A percentile compares a stretch with the other conserved stretches of the same genome.
These are phyloP conservation scores for Sherardia arvensis DNA, from an alignment of 257 asterid species.

Conservation along the genomic window DNA sequence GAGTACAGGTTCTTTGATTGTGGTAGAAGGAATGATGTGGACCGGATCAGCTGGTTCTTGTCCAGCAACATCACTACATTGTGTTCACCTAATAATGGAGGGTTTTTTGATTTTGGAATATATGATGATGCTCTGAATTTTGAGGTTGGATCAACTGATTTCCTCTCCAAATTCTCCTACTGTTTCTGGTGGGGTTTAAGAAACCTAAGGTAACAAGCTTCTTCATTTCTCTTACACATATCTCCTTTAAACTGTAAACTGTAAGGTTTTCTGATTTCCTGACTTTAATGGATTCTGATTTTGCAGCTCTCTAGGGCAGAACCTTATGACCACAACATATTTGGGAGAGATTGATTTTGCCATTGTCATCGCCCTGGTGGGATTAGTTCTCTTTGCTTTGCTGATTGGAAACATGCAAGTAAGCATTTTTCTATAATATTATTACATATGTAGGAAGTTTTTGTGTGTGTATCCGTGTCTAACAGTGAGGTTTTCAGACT, in stretches of 20 bases:
- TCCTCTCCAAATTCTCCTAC: conserved; percentile 36
- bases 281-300: not conserved
- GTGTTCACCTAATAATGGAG: conserved; percentile 26
- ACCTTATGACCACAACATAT: conserved; percentile 43
- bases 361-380: conserved; percentile 49
- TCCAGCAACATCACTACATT: conserved; percentile 42
- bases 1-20: conserved; percentile 49
- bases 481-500: conserved; percentile 17
- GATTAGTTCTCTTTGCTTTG: conserved; percentile 56
- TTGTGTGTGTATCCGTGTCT: not conserved
- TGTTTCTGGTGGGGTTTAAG: conserved; percentile 74
- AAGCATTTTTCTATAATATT: too few species aligned
- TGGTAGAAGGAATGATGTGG: conserved; percentile 9
- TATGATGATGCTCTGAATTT: conserved; percentile 33
- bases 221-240: not conserved
- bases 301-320: conserved; percentile 67
- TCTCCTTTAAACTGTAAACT: too few species aligned
- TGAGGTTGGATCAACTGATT: conserved; percentile 28
- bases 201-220: conserved; percentile 38
- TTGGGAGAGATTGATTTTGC: conserved; percentile 56
- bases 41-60: conserved; percentile 33
- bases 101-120: conserved; percentile 44
- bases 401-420: conserved; percentile 82
- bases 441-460: too few species aligned
- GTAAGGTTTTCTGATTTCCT: too few species aligned